A percentile compares a stretch with the other conserved stretches of the same genome.
phyloP scores from a whole-genome alignment of 495 filamentous ascomycete genomes.

The Neurospora sp. region DNA sequence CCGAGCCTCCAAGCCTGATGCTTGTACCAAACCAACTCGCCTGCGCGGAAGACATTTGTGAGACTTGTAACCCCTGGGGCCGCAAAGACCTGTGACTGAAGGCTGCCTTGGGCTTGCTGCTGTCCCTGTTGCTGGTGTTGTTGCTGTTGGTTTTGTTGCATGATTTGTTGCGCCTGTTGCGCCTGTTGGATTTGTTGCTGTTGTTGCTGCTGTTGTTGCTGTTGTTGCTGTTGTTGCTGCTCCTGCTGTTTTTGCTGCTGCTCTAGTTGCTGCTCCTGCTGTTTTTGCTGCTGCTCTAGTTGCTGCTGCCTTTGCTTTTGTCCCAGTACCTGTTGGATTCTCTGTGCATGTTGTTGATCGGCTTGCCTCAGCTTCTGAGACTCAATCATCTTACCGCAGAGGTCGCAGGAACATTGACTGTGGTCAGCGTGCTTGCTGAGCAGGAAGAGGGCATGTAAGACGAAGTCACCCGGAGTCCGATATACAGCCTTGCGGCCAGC shows the following conservation, averaged over 20 bases:
- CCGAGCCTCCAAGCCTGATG: slow-evolving; percentile 29
- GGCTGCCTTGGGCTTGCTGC: not conserved
- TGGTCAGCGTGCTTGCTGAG: slow-evolving; percentile 20
- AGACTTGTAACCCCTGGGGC: slow-evolving; percentile 14
- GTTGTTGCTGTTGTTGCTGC: not conserved
- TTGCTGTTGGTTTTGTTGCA: not conserved
- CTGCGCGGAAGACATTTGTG: slow-evolving; percentile 28
- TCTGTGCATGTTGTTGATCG: slow-evolving; percentile 29
- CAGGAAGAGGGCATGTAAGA: slow-evolving; percentile 31
- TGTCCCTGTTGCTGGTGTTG: slow-evolving; percentile 2
- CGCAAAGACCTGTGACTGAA: not conserved
- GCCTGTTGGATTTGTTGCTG: slow-evolving; percentile 1
- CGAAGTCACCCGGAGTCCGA: slow-evolving; percentile 32
- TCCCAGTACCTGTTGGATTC: not conserved
- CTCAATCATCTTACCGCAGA: slow-evolving; percentile 18
- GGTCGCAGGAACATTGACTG: slow-evolving; percentile 26
- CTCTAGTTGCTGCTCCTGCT: slow-evolving; percentile 1
- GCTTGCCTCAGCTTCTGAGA: slow-evolving; percentile 2
- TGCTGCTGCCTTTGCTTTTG: slow-evolving; percentile 1
- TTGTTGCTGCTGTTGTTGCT: not conserved
- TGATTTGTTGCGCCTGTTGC: not conserved
- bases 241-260: slow-evolving; percentile 2
- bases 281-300: slow-evolving; percentile 2
- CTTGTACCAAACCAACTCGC: slow-evolving; percentile 36
- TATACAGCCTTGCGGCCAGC: slow-evolving; percentile 22